These are phyloP conservation scores for Scalesia atractyloides DNA, from an alignment of 129 eudicot genomes.

Conservation along the genomic window DNA sequence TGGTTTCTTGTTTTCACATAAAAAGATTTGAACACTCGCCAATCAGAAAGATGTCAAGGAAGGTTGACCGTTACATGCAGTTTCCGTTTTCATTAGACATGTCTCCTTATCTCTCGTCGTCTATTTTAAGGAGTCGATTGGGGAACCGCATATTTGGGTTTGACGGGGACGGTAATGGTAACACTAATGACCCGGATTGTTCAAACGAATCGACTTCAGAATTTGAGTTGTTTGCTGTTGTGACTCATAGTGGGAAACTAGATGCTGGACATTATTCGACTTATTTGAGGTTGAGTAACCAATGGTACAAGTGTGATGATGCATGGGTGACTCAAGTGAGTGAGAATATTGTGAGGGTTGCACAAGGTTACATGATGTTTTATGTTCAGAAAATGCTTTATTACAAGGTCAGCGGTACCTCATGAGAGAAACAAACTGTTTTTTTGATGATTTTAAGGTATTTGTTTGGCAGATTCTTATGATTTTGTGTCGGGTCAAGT, in stretches of 20 bases:
- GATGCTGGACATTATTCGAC: conserved; percentile 92
- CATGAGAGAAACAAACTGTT: conserved; percentile 28
- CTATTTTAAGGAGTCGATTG: conserved; percentile 67
- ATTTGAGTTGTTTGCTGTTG: conserved; percentile 89
- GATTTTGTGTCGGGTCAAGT: conserved; percentile 19
- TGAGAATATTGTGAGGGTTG: conserved; percentile 73
- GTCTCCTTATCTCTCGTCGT: conserved; percentile 88
- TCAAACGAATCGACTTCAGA: conserved; percentile 56
- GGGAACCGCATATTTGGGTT: conserved; percentile 71
- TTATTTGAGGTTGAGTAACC: conserved; percentile 71
- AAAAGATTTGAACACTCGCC: conserved; percentile 88
- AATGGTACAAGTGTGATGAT: conserved; percentile 98
- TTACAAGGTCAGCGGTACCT: conserved; percentile 54
- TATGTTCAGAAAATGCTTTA: conserved; percentile 91
- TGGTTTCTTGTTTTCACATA: conserved; percentile 86
- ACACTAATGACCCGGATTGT: conserved; percentile 39
- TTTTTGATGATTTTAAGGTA: conserved; percentile 7
- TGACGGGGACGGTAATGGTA: conserved; percentile 38
- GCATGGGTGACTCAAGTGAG: conserved; percentile 89
- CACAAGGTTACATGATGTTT: conserved; percentile 94
- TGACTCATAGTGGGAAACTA: conserved; percentile 80
- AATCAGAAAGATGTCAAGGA: conserved; percentile 65
- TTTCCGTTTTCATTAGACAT: conserved; percentile 88
- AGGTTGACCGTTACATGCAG: conserved; percentile 77
- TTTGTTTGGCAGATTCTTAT: not conserved